Evolutionary conservation across 306 rosid genomes (phyloP), one percentile per base, ranked within the genome.

Genomic region (Psophocarpus tetragonolobus): DNA sequence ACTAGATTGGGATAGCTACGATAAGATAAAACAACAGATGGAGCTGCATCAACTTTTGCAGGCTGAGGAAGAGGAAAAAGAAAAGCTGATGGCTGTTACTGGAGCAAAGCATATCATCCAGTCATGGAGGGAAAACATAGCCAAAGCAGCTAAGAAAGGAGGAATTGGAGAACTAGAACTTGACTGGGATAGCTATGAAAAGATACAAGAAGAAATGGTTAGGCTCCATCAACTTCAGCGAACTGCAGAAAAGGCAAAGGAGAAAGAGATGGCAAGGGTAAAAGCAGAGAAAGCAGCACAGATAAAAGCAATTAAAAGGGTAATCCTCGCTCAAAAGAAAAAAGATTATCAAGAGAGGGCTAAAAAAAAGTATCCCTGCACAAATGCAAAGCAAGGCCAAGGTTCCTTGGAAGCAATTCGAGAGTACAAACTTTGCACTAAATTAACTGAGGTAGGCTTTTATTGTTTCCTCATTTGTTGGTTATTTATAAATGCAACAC

Each of bases 121-220:
- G 48, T 54, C 63, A 44, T 85, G 88, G 88, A 54, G 10, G 11
- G 71, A 75, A 57, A 73, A 21, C 83, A 84, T 92, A 83, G 94
- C 97, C n/a, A 82, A 80, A 56, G 94, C 77, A 12, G 97, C 99
- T 36, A 92, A 80, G 86, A 80, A 72, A 61, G 97, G 99, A 84
- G 95, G 90, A 11, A 74, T 61, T 44, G 90, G 74, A 51, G 86
- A 92, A 81, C 48, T 85, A 86, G 91, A 83, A 76, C 85, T 89
- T 53, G 88, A 85, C 10, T 92, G 96, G 97, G 91, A 88, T 66
- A 92, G 97, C 83, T 92, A 86, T 62, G 81, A 82, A 14, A 91
- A 75, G 72, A 88, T 87, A 71, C 76, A 77, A 63, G 81, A 91
- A 78, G 88, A 91, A 81, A 79, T 82, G 57, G 15, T 84, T 62